Base-by-base conservation (phyloP, 257 asterid species). In the Scutellaria minor region DNA sequence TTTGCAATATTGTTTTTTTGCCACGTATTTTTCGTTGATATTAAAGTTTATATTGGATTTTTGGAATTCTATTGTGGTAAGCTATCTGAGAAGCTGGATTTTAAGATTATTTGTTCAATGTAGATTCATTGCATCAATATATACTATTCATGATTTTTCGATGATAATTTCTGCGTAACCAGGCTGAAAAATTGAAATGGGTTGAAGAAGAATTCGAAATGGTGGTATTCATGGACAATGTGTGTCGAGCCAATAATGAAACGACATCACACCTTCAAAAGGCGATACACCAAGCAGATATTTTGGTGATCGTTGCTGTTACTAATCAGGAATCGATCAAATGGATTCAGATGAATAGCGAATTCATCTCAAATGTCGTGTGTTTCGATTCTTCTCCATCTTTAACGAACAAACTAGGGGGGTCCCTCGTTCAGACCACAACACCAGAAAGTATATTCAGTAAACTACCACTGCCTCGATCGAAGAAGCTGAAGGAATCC, bases 181-280 rank as follows among this genome's bases (percentile, higher is more conserved):
- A 90, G 98, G 98, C 89, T 58, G 73, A 82, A 76, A 88, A 82
- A 75, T 78, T 93, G 85, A 88, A 84, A 81, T 91, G 95, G 96
- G 91, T 93, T 58, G 98, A 91, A 78, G 95, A 91, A 82, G 88
- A 78, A 42, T 89, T 64, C 52, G 93, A 89, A 79, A 93, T 91
- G 97, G 64, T 76, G 70, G 97, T 89, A 45, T 91, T 77, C 70
- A 76, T 81, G 0, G 97, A 93, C 79, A 74, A 65, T 58, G 39
- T 71, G 12, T 58, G 64, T 57, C 80, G 72, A 68, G 77, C 59
- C 48, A 69, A 79, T 44, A 64, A 81, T 61, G 77, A 68, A 48
- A 40, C 73, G 51, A 66, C 14, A 53, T 46, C 68, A 6, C 73
- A 76, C 64, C 72, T 90, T 75, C 68, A 40, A 10, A 70, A 75